Evolutionary conservation across 805 yeast genomes (phyloP).

Genomic region (Teunomyces gatunensis): DNA sequence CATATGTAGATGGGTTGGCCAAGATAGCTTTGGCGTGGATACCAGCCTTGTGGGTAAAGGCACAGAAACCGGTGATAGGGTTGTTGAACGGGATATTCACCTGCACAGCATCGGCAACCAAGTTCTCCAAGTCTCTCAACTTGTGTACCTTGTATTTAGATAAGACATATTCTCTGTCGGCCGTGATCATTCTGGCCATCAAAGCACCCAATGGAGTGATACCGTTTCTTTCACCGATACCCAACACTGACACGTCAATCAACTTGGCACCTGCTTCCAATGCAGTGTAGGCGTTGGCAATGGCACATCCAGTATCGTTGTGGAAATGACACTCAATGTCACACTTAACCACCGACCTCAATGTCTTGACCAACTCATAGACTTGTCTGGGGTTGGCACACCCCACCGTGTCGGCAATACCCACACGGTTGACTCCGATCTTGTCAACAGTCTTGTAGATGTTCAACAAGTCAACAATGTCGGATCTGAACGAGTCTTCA

Average conservation of each 20-base stretch:
- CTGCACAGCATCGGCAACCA: conserved; percentile 58
- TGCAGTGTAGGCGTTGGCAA: conserved; percentile 62
- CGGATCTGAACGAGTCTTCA: conserved; percentile 61
- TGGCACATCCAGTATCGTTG: conserved; percentile 63
- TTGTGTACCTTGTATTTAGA: conserved; percentile 56
- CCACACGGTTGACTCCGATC: conserved; percentile 60
- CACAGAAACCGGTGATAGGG: conserved; percentile 64
- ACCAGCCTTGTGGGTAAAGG: conserved; percentile 64
- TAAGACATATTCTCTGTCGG: conserved; percentile 57
- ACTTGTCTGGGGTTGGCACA: conserved; percentile 66
- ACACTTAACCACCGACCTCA: conserved; percentile 55
- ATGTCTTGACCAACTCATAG: conserved; percentile 56
- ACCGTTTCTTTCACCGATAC: conserved; percentile 65
- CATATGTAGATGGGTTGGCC: conserved; percentile 64
- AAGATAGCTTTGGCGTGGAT: conserved; percentile 61
- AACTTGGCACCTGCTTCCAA: conserved; percentile 61
- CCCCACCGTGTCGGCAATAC: conserved; percentile 64
- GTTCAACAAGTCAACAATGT: conserved; percentile 56
- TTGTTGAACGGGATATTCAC: conserved; percentile 61
- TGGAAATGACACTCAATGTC: conserved; percentile 63
- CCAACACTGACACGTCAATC: conserved; percentile 57
- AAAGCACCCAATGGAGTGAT: conserved; percentile 61
- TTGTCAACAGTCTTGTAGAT: conserved; percentile 61
- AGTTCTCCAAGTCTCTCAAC: conserved; percentile 55
- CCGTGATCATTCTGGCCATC: conserved; percentile 63